These are phyloP conservation scores for Kuraishia floccosa DNA, from an alignment of 805 yeast species.

Conservation along the genomic window DNA sequence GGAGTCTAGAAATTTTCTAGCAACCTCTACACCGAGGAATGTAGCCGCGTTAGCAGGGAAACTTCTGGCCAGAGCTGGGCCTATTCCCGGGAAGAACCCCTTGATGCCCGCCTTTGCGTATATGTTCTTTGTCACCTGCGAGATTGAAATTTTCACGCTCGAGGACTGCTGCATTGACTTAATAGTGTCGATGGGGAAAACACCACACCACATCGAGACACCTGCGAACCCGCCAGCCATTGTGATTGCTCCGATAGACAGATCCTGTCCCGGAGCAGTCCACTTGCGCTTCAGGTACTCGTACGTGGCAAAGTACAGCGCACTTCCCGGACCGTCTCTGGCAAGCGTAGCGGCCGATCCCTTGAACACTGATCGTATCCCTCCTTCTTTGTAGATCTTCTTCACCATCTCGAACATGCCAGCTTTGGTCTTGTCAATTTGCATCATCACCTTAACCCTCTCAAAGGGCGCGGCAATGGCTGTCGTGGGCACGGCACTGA, in stretches of 20 bases:
- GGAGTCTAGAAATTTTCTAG: constrained; percentile 23
- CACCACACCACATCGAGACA: constrained; percentile 92
- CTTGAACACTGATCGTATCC: constrained; percentile 72
- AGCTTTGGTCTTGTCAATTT: constrained; percentile 42
- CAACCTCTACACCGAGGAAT: constrained; percentile 87
- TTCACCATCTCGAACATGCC: constrained; percentile 51
- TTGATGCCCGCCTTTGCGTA: constrained; percentile 71
- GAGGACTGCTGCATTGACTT: constrained; percentile 75
- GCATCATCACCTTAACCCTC: constrained; percentile 89
- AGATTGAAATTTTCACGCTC: constrained; percentile 38
- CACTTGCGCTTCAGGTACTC: constrained; percentile 63
- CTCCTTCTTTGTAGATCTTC: constrained; percentile 69
- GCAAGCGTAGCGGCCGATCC: constrained; percentile 91
- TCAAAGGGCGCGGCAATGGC: constrained; percentile 97
- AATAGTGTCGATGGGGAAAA: constrained; percentile 93
- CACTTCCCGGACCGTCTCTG: constrained; percentile 97
- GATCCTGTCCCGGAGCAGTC: constrained; percentile 33
- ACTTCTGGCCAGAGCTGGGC: constrained; percentile 87
- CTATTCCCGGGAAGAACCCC: constrained; percentile 96
- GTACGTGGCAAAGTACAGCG: constrained; percentile 89
- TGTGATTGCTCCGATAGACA: constrained; percentile 66
- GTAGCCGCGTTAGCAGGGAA: constrained; percentile 99
- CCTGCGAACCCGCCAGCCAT: constrained; percentile 96
- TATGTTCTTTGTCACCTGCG: constrained; percentile 55
- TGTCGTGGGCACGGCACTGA: constrained; percentile 92